phyloP scores from a whole-genome alignment of 2,329 filamentous ascomycete species.

The Aspergillus pseudoviridinutans region DNA sequence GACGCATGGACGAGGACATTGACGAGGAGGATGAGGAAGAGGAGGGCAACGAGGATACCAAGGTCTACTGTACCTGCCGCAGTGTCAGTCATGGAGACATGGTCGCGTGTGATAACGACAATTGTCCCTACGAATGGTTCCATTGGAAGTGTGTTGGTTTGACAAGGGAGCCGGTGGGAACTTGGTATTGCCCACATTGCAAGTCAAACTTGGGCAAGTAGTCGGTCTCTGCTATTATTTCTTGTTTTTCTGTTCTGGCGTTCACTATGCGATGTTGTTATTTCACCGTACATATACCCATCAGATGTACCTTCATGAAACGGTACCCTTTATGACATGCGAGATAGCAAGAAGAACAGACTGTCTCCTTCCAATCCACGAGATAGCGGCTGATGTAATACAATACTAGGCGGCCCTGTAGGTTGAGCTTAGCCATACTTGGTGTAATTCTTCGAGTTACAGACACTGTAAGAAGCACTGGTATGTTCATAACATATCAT shows the following conservation, averaged over 20 bases:
- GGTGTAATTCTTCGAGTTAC: neutral
- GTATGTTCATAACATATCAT: neutral
- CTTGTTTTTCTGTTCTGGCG: slow-evolving; percentile 1
- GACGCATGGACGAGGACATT: slow-evolving; percentile 36
- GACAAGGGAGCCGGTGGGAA: slow-evolving; percentile 55
- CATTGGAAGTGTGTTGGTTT: slow-evolving; percentile 62
- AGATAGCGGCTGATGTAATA: neutral
- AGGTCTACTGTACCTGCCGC: slow-evolving; percentile 63
- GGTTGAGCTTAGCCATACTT: too few species aligned
- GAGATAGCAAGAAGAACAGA: neutral
- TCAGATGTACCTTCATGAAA: slow-evolving; percentile 6
- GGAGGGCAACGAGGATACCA: slow-evolving; percentile 54
- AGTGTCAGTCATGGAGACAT: slow-evolving; percentile 64
- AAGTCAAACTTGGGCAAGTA: slow-evolving; percentile 38
- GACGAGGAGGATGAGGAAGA: slow-evolving; percentile 48
- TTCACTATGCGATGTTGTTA: slow-evolving; percentile 1
- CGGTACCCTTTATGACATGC: neutral
- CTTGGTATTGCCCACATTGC: slow-evolving; percentile 56
- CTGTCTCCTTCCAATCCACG: too few species aligned
- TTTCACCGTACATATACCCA: slow-evolving; percentile 19
- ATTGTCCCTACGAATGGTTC: slow-evolving; percentile 64
- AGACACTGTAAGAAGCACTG: neutral
- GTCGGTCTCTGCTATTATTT: slow-evolving; percentile 1
- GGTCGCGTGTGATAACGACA: slow-evolving; percentile 64
- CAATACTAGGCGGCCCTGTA: neutral